Conservation (phyloP, 306 rosid genomes). For the Lathyrus tuberosus region DNA sequence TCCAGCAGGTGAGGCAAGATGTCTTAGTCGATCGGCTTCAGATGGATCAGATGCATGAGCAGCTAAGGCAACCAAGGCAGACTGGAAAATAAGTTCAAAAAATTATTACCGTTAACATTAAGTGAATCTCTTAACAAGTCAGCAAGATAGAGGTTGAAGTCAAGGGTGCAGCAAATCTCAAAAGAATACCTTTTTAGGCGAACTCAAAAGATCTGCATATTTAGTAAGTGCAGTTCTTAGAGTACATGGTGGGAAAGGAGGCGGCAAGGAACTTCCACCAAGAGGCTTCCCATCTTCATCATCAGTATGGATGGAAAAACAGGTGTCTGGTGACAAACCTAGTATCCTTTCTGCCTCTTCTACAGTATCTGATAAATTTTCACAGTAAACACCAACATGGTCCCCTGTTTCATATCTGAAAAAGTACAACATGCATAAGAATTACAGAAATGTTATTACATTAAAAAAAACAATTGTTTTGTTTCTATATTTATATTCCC, state of each 20-base stretch:
- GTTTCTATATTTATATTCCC: constrained; percentile 16
- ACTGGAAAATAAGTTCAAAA: constrained; percentile 52
- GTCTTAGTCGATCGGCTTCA: constrained; percentile 83
- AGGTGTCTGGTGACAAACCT: constrained; percentile 75
- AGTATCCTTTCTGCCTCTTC: constrained; percentile 71
- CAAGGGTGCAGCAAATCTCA: constrained; percentile 27
- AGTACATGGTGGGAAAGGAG: constrained; percentile 83
- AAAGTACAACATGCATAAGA: constrained; percentile 4
- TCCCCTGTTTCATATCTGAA: constrained; percentile 96
- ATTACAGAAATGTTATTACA: constrained; percentile 31
- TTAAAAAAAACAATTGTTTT: neutral
- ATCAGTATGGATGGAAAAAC: constrained; percentile 81
- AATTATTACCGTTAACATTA: constrained; percentile 26
- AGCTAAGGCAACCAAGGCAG: constrained; percentile 82
- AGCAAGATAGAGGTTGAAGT: constrained; percentile 21
- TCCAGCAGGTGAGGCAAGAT: constrained; percentile 95
- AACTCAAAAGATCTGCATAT: constrained; percentile 86
- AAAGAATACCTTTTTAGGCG: constrained; percentile 85
- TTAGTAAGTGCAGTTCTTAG: constrained; percentile 69
- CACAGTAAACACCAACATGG: constrained; percentile 96
- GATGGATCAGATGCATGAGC: constrained; percentile 87
- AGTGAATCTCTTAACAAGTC: constrained; percentile 11
- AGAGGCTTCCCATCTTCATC: constrained; percentile 84
- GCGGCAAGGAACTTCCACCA: constrained; percentile 75
- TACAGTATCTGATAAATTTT: constrained; percentile 79